Evolutionary conservation across 2,329 filamentous ascomycete genomes (phyloP).

Genomic region (Trichoderma sp.): DNA sequence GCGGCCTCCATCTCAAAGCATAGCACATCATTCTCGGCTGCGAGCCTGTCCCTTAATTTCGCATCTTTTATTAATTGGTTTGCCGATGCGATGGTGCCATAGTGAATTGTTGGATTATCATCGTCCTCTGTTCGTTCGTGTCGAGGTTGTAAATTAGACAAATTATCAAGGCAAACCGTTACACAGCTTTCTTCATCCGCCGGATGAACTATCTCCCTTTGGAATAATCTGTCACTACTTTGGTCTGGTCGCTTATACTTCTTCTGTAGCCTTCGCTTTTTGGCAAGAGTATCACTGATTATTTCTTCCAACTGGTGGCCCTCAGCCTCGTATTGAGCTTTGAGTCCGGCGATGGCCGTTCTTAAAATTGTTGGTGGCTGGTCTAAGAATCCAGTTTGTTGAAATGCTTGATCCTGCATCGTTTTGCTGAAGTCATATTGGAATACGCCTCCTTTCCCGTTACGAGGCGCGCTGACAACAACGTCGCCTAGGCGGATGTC

Average conservation of each 20-base stretch:
- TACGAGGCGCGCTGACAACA: not conserved
- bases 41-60: not conserved
- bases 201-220: not conserved
- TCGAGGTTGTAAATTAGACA: not conserved
- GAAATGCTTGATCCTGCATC: conserved; percentile 22
- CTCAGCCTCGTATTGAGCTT: not conserved
- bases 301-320: not conserved
- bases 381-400: conserved; percentile 19
- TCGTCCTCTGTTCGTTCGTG: conserved; percentile 10
- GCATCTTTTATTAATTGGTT: not conserved
- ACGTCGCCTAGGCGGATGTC: conserved; percentile 33
- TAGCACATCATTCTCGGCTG: not conserved
- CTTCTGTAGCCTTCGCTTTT: not conserved
- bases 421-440: conserved; percentile 16
- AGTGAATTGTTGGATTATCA: not conserved
- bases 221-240: not conserved
- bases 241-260: not conserved
- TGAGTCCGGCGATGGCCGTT: not conserved
- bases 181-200: not conserved
- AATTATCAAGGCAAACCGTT: not conserved
- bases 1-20: conserved; percentile 5
- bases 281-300: not conserved
- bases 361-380: conserved; percentile 21
- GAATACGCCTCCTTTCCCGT: conserved; percentile 23
- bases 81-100: conserved; percentile 1